Evolutionary conservation across 2,329 filamentous ascomycete species (phyloP).

Genomic region (Metarhizium sp.): DNA sequence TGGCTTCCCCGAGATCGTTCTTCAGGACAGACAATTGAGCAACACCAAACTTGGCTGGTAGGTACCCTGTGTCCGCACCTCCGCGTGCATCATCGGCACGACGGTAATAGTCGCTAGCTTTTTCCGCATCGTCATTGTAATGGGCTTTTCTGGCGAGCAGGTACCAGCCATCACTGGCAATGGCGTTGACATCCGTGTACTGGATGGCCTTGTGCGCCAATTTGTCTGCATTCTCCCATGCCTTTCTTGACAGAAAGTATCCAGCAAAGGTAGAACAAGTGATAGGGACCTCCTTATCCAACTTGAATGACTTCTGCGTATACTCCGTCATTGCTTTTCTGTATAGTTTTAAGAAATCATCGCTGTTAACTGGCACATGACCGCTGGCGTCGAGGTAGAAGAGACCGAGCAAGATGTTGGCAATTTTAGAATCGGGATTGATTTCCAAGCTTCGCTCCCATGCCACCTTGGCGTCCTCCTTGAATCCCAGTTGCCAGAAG

Average conservation of each 20-base stretch:
- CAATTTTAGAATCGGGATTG: slow-evolving; percentile 74
- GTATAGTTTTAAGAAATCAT: slow-evolving; percentile 76
- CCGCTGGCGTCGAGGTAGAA: slow-evolving; percentile 85
- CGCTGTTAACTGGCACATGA: slow-evolving; percentile 71
- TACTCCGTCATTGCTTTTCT: slow-evolving; percentile 92
- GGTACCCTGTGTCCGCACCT: slow-evolving; percentile 79
- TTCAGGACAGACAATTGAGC: slow-evolving; percentile 82
- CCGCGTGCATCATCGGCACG: slow-evolving; percentile 87
- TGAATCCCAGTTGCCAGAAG: slow-evolving; percentile 93
- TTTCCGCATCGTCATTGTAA: slow-evolving; percentile 63
- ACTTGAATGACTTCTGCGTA: slow-evolving; percentile 86
- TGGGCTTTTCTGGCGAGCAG: slow-evolving; percentile 87
- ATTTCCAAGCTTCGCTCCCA: slow-evolving; percentile 86
- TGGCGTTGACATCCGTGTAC: slow-evolving; percentile 89
- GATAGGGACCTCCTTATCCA: slow-evolving; percentile 83
- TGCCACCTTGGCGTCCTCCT: slow-evolving; percentile 80
- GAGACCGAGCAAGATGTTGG: slow-evolving; percentile 80
- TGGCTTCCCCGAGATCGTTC: slow-evolving; percentile 82
- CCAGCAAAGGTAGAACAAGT: slow-evolving; percentile 84
- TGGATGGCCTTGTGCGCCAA: slow-evolving; percentile 91
- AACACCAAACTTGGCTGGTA: slow-evolving; percentile 89
- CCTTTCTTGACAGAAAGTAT: slow-evolving; percentile 81
- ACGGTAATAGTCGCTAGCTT: slow-evolving; percentile 78
- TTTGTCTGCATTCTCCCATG: slow-evolving; percentile 71
- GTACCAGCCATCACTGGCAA: slow-evolving; percentile 97